These are phyloP conservation scores for Coniferiporia weirii DNA, from an alignment of 1,284 basidiomycete species.

Conservation along the genomic window DNA sequence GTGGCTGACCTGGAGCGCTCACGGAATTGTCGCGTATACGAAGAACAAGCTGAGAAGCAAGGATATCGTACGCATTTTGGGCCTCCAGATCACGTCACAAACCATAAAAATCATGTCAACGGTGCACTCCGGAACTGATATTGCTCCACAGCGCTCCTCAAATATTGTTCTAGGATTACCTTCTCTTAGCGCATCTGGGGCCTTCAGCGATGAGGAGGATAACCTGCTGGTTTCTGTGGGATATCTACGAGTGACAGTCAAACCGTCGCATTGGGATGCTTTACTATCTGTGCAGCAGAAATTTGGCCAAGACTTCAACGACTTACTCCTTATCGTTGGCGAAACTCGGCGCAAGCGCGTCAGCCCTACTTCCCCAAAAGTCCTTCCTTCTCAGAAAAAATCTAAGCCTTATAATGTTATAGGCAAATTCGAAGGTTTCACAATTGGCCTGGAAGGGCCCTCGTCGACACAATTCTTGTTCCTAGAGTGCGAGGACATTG, in stretches of 20 bases:
- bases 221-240: slow-evolving; percentile 58
- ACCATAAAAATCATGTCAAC: slow-evolving; percentile 56
- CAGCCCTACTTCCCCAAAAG: slow-evolving; percentile 3
- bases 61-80: slow-evolving; percentile 45
- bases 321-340: slow-evolving; percentile 60
- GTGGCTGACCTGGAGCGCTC: slow-evolving; percentile 71
- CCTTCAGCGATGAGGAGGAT: slow-evolving; percentile 43
- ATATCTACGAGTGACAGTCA: slow-evolving; percentile 64
- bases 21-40: slow-evolving; percentile 43
- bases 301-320: slow-evolving; percentile 82
- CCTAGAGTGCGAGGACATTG: slow-evolving; percentile 69
- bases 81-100: slow-evolving; percentile 60
- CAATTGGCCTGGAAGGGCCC: slow-evolving; percentile 66
- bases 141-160: slow-evolving; percentile 26
- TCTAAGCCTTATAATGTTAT: slow-evolving; percentile 27
- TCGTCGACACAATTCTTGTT: slow-evolving; percentile 67
- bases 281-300: slow-evolving; percentile 76
- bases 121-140: slow-evolving; percentile 5
- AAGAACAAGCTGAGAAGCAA: slow-evolving; percentile 35
- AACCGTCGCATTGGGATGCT: slow-evolving; percentile 77
- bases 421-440: slow-evolving; percentile 71
- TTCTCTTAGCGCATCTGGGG: slow-evolving; percentile 54
- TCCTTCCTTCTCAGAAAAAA: slow-evolving; percentile 5
- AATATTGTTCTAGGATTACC: slow-evolving; percentile 54
- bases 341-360: slow-evolving; percentile 45